Percentiles rank a stretch among this genome's conserved stretches.
These are phyloP conservation scores for Lactarius sanguifluus DNA, from an alignment of 768 basidiomycete species.

Conservation along the genomic window DNA sequence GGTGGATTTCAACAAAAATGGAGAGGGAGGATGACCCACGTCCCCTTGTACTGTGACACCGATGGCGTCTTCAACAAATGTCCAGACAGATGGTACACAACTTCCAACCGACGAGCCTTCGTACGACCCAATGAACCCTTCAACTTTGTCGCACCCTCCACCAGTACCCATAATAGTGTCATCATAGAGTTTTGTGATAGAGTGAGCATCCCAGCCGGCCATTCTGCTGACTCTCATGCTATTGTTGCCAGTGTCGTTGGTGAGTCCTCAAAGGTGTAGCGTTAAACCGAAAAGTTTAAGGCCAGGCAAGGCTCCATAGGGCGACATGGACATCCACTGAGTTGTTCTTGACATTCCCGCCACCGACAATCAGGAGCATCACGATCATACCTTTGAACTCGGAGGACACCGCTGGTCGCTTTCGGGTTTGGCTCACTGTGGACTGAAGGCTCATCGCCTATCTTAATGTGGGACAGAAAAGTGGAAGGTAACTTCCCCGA, in stretches of 20 bases:
- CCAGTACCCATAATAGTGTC: conserved; percentile 53
- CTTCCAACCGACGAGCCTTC: neutral
- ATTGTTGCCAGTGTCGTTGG: conserved; percentile 69
- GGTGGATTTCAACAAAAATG: no score
- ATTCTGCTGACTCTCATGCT: conserved; percentile 10
- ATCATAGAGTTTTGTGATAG: conserved; percentile 92
- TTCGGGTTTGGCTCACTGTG: conserved; percentile 80
- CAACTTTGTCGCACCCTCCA: conserved; percentile 54
- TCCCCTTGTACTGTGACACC: conserved; percentile 1
- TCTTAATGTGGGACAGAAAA: conserved; percentile 87
- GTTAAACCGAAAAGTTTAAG: neutral
- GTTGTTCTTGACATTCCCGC: conserved; percentile 85
- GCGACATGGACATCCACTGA: conserved; percentile 95
- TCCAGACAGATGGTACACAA: conserved; percentile 31
- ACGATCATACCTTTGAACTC: conserved; percentile 71
- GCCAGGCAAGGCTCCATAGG: conserved; percentile 71
- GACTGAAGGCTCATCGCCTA: conserved; percentile 39
- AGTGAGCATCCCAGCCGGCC: conserved; percentile 47
- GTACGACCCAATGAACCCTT: conserved; percentile 42
- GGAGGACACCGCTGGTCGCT: conserved; percentile 85
- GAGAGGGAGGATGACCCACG: no score
- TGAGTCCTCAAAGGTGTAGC: conserved; percentile 34
- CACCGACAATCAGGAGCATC: conserved; percentile 66
- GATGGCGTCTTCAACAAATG: conserved; percentile 35
- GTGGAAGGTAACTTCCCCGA: conserved; percentile 91